Evolutionary conservation across 345 rosid genomes (phyloP).

Genomic region (Syzygium jambos): DNA sequence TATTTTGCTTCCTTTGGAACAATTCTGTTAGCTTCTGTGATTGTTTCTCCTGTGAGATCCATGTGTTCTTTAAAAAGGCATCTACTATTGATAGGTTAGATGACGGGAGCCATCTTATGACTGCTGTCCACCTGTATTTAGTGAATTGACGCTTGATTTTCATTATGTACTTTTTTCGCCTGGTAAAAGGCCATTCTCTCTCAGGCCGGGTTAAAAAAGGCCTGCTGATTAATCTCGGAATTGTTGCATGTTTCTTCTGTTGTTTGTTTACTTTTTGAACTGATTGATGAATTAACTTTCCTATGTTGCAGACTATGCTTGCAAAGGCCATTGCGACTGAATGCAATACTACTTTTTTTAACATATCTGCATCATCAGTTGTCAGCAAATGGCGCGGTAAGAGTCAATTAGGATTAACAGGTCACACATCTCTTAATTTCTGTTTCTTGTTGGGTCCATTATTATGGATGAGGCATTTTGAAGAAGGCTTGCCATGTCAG

Average conservation of each 20-base stretch:
- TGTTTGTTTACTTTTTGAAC: background rate
- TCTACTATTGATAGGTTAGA: background rate
- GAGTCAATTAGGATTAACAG: background rate
- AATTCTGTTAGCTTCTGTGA: background rate
- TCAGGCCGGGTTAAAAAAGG: background rate
- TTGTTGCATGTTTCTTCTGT: background rate
- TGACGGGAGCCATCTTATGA: background rate
- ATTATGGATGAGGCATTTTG: background rate
- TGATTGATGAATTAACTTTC: background rate
- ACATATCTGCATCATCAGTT: constrained; percentile 94
- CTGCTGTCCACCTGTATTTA: background rate
- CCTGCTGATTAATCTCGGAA: background rate
- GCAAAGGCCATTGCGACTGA: constrained; percentile 99
- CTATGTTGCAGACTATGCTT: constrained; percentile 79
- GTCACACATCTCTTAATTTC: background rate
- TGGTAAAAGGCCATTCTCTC: background rate
- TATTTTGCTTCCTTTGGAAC: background rate
- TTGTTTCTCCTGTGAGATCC: background rate
- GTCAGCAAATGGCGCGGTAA: constrained; percentile 99
- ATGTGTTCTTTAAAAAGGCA: background rate
- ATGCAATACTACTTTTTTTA: constrained; percentile 96
- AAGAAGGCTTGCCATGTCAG: background rate
- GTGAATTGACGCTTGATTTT: background rate
- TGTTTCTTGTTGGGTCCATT: background rate
- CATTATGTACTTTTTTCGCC: background rate